These are phyloP conservation scores for Phytophthora chlamydospora DNA, from an alignment of 352 stramenopile genomes.

Conservation along the genomic window DNA sequence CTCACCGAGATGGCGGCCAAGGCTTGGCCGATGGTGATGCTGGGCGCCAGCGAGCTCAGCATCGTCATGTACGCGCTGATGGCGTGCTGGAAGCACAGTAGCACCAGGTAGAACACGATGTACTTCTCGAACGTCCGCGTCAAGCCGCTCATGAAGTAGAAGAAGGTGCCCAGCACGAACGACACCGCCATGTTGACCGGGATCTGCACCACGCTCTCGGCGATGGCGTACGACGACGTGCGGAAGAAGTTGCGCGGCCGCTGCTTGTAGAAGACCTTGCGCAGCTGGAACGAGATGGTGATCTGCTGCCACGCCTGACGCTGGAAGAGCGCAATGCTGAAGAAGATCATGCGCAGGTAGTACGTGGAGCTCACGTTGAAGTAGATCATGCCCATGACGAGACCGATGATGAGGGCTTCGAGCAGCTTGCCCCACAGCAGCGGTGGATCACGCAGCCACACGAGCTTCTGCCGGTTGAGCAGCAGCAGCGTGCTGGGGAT, in stretches of 20 bases:
- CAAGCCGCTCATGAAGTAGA: slow-evolving; percentile 83
- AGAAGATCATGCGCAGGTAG: slow-evolving; percentile 71
- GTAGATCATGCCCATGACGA: slow-evolving; percentile 71
- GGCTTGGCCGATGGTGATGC: slow-evolving; percentile 46
- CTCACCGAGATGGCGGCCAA: slow-evolving; percentile 44
- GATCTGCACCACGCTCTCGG: slow-evolving; percentile 49
- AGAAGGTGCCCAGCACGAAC: slow-evolving; percentile 74
- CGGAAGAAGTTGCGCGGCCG: slow-evolving; percentile 84
- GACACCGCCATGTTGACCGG: slow-evolving; percentile 64
- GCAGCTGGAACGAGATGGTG: slow-evolving; percentile 70
- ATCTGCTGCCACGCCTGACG: slow-evolving; percentile 68
- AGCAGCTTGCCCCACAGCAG: slow-evolving; percentile 50
- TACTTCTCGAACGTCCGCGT: slow-evolving; percentile 55
- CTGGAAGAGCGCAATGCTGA: slow-evolving; percentile 52
- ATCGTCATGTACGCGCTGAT: slow-evolving; percentile 56
- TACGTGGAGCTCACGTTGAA: slow-evolving; percentile 45
- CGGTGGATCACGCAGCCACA: slow-evolving; percentile 52
- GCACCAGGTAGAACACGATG: slow-evolving; percentile 69
- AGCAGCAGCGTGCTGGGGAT: slow-evolving; percentile 35
- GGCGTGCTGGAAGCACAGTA: slow-evolving; percentile 69
- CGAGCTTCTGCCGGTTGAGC: slow-evolving; percentile 48
- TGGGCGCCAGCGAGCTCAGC: slow-evolving; percentile 43
- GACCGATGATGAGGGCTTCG: slow-evolving; percentile 65
- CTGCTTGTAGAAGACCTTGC: slow-evolving; percentile 90
- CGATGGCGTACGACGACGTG: slow-evolving; percentile 73